Evolutionary conservation across 225 moss, liverwort and hornwort species (phyloP), one percentile per base, ranked within the genome.

Genomic region (Physcomitrium patens): DNA sequence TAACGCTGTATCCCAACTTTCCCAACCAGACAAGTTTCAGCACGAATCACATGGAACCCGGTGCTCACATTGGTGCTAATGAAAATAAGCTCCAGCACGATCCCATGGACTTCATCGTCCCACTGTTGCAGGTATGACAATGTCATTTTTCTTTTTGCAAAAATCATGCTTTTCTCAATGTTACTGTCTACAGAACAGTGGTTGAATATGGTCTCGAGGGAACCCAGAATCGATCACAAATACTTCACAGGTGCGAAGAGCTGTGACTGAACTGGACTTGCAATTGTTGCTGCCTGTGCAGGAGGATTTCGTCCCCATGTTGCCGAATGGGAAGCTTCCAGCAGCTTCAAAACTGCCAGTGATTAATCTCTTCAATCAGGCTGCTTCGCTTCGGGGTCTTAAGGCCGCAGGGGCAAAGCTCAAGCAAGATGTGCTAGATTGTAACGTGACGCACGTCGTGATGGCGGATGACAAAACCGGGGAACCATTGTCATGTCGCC

Each of bases 1-100:
- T 96, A n/a, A 96, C 96, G 3, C 78, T 96, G 22, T 96, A 96
- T 69, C 96, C 96, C 47, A 96, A 96, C 72, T 96, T 96, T 42
- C 96, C 94, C 10, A 89, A 96, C 24, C 96, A 96, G 66, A 84
- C 94, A 0, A 94, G 94, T 51, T 96, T 96, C 80, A 91, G 90
- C 43, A 96, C 96, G 3, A 96, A 96, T 65, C 96, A 96, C 20
- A 87, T 96, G 78, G 96, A 96, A 77, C 96, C 92, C 5, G 96
- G 96, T 23, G 91, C 94, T 10, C 96, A 96, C 70, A 88, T 96
- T 58, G 89, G 87, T 47, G 86, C 86, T 27, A 23, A 85, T 11
- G 82, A 71, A 60, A 96, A 96, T 69, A 61, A 63, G 9, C 81
- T 96, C 5, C 13, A 67, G 14, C 96, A 96, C 81, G 77, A 71